A percentile compares a stretch with the other conserved stretches of the same genome.
Evolutionary conservation across 208 protist species (phyloP).

Genomic region (Leishmania mexicana): DNA sequence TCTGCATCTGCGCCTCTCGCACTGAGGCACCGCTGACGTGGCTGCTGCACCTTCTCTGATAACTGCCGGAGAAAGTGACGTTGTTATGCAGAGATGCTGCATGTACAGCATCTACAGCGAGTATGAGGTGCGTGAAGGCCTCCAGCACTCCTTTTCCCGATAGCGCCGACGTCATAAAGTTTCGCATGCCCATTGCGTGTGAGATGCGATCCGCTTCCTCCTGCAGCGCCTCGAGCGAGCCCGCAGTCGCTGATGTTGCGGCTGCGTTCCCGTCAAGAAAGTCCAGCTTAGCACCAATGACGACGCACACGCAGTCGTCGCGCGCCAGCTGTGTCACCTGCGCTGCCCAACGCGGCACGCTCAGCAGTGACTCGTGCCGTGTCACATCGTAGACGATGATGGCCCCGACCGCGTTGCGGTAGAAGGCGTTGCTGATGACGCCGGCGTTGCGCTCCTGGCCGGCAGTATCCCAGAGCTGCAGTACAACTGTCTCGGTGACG

Average conservation of each 20-base stretch:
- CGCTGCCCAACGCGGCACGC: slow-evolving; percentile 37
- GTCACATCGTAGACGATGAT: slow-evolving; percentile 59
- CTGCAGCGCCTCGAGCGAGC: slow-evolving; percentile 14
- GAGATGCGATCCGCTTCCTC: slow-evolving; percentile 42
- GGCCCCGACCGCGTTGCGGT: slow-evolving; percentile 49
- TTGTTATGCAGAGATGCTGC: slow-evolving; percentile 10
- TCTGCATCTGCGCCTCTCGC: slow-evolving; percentile 14
- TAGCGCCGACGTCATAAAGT: slow-evolving; percentile 43
- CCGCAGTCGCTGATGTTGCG: neutral
- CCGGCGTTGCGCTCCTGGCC: slow-evolving; percentile 44
- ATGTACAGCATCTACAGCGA: slow-evolving; percentile 50
- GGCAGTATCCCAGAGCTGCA: slow-evolving; percentile 83
- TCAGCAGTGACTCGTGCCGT: slow-evolving; percentile 36
- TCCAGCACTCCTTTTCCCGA: slow-evolving; percentile 42
- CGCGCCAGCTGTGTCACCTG: slow-evolving; percentile 35
- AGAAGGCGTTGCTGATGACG: slow-evolving; percentile 50
- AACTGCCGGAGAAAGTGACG: neutral
- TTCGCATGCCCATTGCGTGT: slow-evolving; percentile 46
- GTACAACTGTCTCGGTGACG: slow-evolving; percentile 50
- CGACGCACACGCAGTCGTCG: slow-evolving; percentile 52
- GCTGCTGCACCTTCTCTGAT: neutral
- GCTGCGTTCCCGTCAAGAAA: slow-evolving; percentile 6
- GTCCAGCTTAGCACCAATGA: slow-evolving; percentile 50
- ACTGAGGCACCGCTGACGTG: neutral
- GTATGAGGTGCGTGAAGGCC: slow-evolving; percentile 51